Evolutionary conservation across 2,329 filamentous ascomycete species (phyloP).

Genomic region (Keithomyces neogunnii): DNA sequence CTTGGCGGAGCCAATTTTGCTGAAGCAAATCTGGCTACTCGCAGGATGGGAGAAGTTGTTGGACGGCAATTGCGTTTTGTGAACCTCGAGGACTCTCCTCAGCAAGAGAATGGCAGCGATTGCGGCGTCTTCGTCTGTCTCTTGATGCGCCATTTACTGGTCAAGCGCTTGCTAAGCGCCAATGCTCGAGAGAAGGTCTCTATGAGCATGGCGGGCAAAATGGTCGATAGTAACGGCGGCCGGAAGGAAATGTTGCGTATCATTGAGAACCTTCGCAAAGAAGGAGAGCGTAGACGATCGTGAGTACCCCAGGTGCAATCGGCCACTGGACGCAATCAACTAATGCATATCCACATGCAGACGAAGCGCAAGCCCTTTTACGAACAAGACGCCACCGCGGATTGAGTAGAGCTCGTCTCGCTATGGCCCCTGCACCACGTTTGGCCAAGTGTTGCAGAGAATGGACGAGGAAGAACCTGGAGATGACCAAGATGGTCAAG

Average conservation of each 20-base stretch:
- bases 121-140: constrained; percentile 96
- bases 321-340: background rate
- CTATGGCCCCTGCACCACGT: constrained; percentile 20
- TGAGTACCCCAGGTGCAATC: constrained; percentile 37
- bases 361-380: constrained; percentile 28
- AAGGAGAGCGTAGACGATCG: constrained; percentile 78
- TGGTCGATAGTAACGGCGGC: constrained; percentile 70
- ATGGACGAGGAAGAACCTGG: constrained; percentile 5
- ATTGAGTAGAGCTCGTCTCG: constrained; percentile 32
- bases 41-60: constrained; percentile 62
- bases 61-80: constrained; percentile 63
- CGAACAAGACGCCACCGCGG: constrained; percentile 32
- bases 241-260: constrained; percentile 87
- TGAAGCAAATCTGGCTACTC: constrained; percentile 62
- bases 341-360: constrained; percentile 11
- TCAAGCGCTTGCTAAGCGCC: constrained; percentile 72
- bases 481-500: background rate
- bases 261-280: constrained; percentile 78
- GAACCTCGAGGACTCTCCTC: constrained; percentile 75
- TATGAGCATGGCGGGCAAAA: constrained; percentile 85
- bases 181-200: constrained; percentile 79
- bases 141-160: constrained; percentile 85
- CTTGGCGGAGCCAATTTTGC: constrained; percentile 65
- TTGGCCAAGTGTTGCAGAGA: constrained; percentile 16
- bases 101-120: constrained; percentile 87